These are phyloP conservation scores for Xylaria sp. DNA, from an alignment of 2,329 filamentous ascomycete genomes.

Conservation along the genomic window DNA sequence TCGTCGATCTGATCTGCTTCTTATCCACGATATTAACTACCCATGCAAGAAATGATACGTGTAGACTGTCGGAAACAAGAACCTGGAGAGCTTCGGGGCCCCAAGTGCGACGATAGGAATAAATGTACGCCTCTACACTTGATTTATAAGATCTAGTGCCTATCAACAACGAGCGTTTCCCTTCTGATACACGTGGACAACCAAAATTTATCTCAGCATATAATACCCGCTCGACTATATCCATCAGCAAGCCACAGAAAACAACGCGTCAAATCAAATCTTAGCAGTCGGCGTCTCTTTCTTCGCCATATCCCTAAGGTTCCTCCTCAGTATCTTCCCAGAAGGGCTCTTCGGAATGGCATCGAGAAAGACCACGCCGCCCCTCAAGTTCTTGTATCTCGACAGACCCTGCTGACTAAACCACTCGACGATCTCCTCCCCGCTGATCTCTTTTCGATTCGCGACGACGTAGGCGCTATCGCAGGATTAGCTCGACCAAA, in stretches of 20 bases:
- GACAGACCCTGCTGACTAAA: slow-evolving; percentile 45
- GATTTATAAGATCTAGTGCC: no score
- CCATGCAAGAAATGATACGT: no score
- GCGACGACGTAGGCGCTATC: slow-evolving; percentile 46
- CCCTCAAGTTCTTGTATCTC: slow-evolving; percentile 51
- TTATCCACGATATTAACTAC: no score
- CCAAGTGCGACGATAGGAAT: no score
- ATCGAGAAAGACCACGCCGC: slow-evolving; percentile 51
- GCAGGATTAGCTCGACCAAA: neutral
- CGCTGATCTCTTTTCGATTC: slow-evolving; percentile 41
- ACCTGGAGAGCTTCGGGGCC: no score
- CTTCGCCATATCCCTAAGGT: slow-evolving; percentile 49
- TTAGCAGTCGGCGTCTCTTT: slow-evolving; percentile 39
- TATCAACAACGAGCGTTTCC: neutral
- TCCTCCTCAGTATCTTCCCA: slow-evolving; percentile 53
- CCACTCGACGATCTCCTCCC: slow-evolving; percentile 43
- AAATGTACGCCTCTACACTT: no score
- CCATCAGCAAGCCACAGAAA: neutral
- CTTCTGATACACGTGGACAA: neutral
- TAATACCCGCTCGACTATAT: neutral
- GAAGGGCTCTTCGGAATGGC: slow-evolving; percentile 53
- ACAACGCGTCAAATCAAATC: slow-evolving; percentile 30
- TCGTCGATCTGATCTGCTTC: neutral
- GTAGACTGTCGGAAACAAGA: no score
- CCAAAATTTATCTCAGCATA: neutral